phyloP scores from a whole-genome alignment of 2,329 filamentous ascomycete species.

The Aspergillus floridensis region DNA sequence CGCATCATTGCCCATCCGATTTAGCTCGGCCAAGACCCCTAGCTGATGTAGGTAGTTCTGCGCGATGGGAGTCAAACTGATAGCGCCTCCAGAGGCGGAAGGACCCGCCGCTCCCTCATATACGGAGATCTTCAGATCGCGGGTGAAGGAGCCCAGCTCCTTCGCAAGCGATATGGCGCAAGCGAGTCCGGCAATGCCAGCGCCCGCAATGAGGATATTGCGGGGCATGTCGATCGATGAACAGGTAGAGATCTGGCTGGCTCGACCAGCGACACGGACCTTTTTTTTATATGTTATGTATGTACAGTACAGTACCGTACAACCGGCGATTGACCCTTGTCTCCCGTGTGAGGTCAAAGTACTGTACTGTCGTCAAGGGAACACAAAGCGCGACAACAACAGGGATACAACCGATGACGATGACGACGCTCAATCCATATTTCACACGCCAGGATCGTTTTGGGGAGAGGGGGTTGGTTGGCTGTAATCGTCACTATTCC shows the following conservation, averaged over 20 bases:
- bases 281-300: background rate
- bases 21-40: slow-evolving; percentile 31
- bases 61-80: slow-evolving; percentile 38
- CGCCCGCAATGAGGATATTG: slow-evolving; percentile 24
- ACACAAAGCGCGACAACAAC: background rate
- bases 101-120: slow-evolving; percentile 30
- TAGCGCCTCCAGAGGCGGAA: slow-evolving; percentile 35
- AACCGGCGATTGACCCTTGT: background rate
- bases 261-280: background rate
- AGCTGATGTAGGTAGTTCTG: slow-evolving; percentile 35
- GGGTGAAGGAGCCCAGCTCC: slow-evolving; percentile 14
- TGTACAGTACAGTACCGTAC: background rate
- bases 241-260: background rate
- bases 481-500: background rate
- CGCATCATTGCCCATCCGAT: slow-evolving; percentile 28
- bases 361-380: background rate
- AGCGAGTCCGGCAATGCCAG: slow-evolving; percentile 23
- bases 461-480: background rate
- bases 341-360: background rate
- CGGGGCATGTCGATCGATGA: slow-evolving; percentile 5
- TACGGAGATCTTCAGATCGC: slow-evolving; percentile 24
- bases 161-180: slow-evolving; percentile 20
- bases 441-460: background rate
- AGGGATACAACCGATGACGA: background rate
- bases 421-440: background rate